These are phyloP conservation scores for Saprolegnia diclina DNA, from an alignment of 352 stramenopile genomes.

Conservation along the genomic window DNA sequence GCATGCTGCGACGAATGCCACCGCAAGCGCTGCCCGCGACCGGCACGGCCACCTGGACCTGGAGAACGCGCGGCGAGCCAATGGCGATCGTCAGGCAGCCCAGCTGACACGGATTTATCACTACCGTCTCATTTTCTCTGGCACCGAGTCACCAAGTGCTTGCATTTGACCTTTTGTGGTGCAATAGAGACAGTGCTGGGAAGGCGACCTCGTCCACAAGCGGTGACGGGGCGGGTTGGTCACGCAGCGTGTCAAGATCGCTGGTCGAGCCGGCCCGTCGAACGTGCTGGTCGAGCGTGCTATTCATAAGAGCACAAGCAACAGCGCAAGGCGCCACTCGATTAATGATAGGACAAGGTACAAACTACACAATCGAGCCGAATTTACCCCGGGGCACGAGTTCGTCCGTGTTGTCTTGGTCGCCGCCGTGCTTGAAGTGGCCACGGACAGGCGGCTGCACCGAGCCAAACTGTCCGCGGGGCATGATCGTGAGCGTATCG, in stretches of 20 bases:
- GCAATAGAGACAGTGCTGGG: too few relatives aligned
- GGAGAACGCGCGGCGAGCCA: neutral
- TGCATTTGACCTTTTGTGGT: too few relatives aligned
- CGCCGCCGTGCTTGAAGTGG: neutral
- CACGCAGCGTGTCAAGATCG: too few relatives aligned
- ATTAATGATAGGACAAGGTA: neutral
- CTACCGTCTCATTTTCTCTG: neutral
- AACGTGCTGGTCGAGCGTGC: too few relatives aligned
- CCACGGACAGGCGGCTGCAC: neutral
- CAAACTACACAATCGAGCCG: slow-evolving; percentile 12
- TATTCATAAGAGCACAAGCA: too few relatives aligned
- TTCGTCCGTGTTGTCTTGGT: slow-evolving; percentile 22
- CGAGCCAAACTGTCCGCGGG: slow-evolving; percentile 25
- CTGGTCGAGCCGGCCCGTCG: too few relatives aligned
- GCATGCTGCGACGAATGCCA: neutral
- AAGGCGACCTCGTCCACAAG: too few relatives aligned
- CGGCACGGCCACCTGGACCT: neutral
- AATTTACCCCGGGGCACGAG: slow-evolving; percentile 25
- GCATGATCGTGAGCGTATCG: slow-evolving; percentile 20
- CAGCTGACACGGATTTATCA: neutral
- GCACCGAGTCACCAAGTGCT: too few relatives aligned
- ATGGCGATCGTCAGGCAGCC: neutral
- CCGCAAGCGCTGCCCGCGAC: neutral
- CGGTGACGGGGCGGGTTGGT: too few relatives aligned
- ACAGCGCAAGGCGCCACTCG: too few relatives aligned